These are phyloP conservation scores for Skeletonema potamos DNA, from an alignment of 108 stramenopile species.

Conservation along the genomic window DNA sequence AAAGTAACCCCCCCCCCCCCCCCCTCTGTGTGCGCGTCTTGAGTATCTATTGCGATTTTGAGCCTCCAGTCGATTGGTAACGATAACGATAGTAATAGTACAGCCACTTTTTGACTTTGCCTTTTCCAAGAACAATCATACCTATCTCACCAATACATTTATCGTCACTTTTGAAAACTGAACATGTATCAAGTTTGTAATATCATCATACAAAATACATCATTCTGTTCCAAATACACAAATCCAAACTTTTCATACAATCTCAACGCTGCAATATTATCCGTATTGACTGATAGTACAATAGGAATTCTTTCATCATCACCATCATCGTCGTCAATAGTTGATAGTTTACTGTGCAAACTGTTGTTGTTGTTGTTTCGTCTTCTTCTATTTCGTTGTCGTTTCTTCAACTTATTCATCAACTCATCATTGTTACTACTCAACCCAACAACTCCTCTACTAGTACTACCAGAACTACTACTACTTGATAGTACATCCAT, in stretches of 20 bases:
- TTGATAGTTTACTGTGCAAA: neutral
- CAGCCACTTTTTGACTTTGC: no score
- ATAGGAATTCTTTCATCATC: neutral
- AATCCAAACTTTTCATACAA: slow-evolving; percentile 42
- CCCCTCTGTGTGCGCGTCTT: no score
- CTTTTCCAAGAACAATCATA: no score
- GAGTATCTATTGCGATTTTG: no score
- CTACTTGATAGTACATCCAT: neutral
- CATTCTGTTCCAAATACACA: slow-evolving; percentile 29
- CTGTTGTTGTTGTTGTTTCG: neutral
- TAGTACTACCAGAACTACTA: neutral
- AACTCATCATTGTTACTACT: neutral
- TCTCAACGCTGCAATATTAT: slow-evolving; percentile 13
- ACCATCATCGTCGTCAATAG: neutral
- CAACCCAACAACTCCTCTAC: neutral
- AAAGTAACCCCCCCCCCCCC: no score
- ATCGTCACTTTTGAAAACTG: no score
- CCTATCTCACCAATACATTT: no score
- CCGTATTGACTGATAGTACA: slow-evolving; percentile 37
- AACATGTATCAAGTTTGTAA: neutral
- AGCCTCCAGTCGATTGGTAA: no score
- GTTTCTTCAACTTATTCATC: neutral
- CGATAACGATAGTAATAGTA: no score
- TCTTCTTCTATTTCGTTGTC: neutral
- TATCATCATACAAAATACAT: slow-evolving; percentile 23